phyloP scores from a whole-genome alignment of 495 filamentous ascomycete genomes.

The Filosporella fistucella region DNA sequence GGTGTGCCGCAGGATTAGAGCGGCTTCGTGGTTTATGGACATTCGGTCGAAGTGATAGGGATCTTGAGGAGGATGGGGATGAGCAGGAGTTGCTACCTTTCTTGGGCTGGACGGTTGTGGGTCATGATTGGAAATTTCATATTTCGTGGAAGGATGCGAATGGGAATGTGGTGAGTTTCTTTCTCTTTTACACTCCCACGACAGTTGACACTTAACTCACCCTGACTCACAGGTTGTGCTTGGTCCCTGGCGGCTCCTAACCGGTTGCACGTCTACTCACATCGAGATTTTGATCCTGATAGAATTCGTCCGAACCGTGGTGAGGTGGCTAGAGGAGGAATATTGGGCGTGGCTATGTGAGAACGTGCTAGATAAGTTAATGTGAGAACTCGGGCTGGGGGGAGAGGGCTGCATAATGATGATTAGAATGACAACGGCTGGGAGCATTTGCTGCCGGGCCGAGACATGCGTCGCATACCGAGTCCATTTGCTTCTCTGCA shows the following conservation, averaged over 20 bases:
- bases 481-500: no score
- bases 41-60: constrained; percentile 2
- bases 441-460: no score
- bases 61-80: constrained; percentile 9
- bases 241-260: constrained; percentile 9
- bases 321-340: constrained; percentile 6
- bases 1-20: constrained; percentile 11
- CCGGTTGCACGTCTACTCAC: constrained; percentile 4
- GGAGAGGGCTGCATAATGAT: no score
- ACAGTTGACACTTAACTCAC: not conserved
- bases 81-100: constrained; percentile 10
- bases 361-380: constrained; percentile 7
- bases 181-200: not conserved
- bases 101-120: constrained; percentile 12
- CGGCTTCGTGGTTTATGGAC: constrained; percentile 6
- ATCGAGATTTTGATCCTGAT: constrained; percentile 9
- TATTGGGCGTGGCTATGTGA: constrained; percentile 9
- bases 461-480: no score
- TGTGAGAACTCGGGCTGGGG: constrained; percentile 1
- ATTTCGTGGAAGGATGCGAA: constrained; percentile 13
- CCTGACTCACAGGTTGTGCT: constrained; percentile 6
- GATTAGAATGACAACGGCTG: no score
- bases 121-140: constrained; percentile 17
- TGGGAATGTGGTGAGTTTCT: constrained; percentile 11
- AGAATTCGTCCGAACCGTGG: constrained; percentile 3